Evolutionary conservation across 2,329 filamentous ascomycete genomes (phyloP), one percentile per base, ranked within the genome.

Genomic region (Fusarium compactum): DNA sequence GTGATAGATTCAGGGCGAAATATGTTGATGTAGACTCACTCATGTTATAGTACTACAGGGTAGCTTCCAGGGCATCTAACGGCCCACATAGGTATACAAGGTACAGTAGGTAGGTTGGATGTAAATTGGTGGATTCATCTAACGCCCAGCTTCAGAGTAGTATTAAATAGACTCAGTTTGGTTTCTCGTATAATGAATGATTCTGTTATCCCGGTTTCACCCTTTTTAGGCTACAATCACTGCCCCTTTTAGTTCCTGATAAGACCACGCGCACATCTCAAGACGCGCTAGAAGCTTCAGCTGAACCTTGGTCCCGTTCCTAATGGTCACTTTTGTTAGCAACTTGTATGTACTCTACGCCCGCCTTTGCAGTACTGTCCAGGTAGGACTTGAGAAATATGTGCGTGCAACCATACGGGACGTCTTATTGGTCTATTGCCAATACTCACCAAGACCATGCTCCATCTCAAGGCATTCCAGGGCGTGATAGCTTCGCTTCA

Each of bases 391-490:
- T 70, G 65, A 54, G 60, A 64, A 56, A 67, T 69, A 65, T 50
- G 66, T 61, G 72, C 73, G 73, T 76, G 73, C 70, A 62, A 72
- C 57, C 15, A 51, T 14, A 63, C 54, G 25, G 27, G 16, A 8
- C 38, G 34, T 58, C 43, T 56, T 48, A 75, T 76, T 76, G 74
- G 74, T 12, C 24, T 20, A 29, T 45, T 27, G 16, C 12, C 45
- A 24, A 43, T 44, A 44, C 34, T 58, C 52, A 40, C 55, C 63
- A 68, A 58, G 53, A 52, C 45, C 34, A 40, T 57, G 43, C 41
- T 65, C 68, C 60, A 69, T 71, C 60, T 27, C 48, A 51, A 71
- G 70, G 67, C 70, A 69, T 66, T 71, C 67, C 54, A 59, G 58
- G 48, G 56, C 60, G 38, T 47, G 51, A 58, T 47, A 55, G 48